Evolutionary conservation across 345 rosid genomes (phyloP), one percentile per base, ranked within the genome.

Genomic region (Erysimum cheiranthoides): DNA sequence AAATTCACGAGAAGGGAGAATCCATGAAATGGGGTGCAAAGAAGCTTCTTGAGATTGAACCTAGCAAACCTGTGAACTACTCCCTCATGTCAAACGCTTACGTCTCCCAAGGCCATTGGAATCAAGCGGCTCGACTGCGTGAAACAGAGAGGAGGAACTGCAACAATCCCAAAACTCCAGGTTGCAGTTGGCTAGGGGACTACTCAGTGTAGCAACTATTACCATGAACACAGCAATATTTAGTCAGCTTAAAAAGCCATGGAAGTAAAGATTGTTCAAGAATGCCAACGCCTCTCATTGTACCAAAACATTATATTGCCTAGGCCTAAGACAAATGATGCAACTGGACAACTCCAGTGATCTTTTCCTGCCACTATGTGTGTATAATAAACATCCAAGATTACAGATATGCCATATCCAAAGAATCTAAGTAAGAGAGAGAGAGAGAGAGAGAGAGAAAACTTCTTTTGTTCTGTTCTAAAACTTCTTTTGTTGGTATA

Each of bases 61-160:
- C 93, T 3, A 46, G 58, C 16, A 72, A 81, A 38, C 79, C 90
- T 14, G 95, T 73, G 40, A 89, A 84, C 78, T 93, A 89, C 73
- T 68, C 87, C 40, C 75, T 90, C 13, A 27, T 80, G 31, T 89
- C 98, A 28, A 86, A 84, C 46, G 49, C 87, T 53, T 84, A 87
- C 77, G 88, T 86, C 66, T 83, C 82, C n/a, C 79, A 85, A 79
- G 90, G 89, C 39, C 71, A 73, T 68, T 93, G 96, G 96, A 56
- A 50, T 52, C 84, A 84, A 28, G 94, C 71, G 21, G 89, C 81
- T 21, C 73, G 70, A 36, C 51, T 82, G 18, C 86, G 88, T 51
- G 69, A 82, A 73, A 73, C 65, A 72, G 86, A 87, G 90, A 80
- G 57, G 75, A 70, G 75, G 46, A 73, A 53, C 21, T 84, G 96